These are phyloP conservation scores for Drechslerella dactyloides DNA, from an alignment of 2,329 filamentous ascomycete species.

Conservation along the genomic window DNA sequence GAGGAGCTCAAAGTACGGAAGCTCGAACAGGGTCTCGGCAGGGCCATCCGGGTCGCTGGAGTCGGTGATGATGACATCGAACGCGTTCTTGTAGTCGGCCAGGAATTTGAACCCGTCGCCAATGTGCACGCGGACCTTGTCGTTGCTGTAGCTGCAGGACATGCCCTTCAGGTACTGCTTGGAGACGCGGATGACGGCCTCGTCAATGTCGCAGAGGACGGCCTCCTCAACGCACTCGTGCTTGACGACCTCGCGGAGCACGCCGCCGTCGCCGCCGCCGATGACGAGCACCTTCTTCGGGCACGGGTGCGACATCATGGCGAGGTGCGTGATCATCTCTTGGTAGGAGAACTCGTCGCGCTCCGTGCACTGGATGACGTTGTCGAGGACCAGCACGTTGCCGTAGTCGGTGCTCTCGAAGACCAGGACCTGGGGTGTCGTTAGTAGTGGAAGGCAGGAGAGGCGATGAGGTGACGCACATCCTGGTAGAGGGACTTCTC, in stretches of 20 bases:
- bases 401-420: slow-evolving; percentile 98
- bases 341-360: slow-evolving; percentile 99
- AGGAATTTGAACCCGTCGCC: slow-evolving; percentile 99
- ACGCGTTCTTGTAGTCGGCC: slow-evolving; percentile 92
- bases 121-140: slow-evolving; percentile 88
- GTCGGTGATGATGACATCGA: slow-evolving; percentile 99
- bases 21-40: slow-evolving; percentile 95
- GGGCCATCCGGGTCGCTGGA: slow-evolving; percentile 96
- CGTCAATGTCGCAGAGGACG: slow-evolving; percentile 96
- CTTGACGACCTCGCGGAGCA: slow-evolving; percentile 98
- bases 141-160: slow-evolving; percentile 90
- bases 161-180: slow-evolving; percentile 97
- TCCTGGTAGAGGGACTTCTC: slow-evolving; percentile 99
- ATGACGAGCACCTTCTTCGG: slow-evolving; percentile 99
- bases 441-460: background rate
- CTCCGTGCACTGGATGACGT: slow-evolving; percentile 98
- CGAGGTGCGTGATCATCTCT: slow-evolving; percentile 99
- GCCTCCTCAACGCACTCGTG: slow-evolving; percentile 96
- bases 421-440: slow-evolving; percentile 69
- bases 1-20: slow-evolving; percentile 96
- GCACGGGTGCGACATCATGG: slow-evolving; percentile 97
- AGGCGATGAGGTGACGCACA: slow-evolving; percentile 57
- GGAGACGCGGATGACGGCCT: slow-evolving; percentile 97
- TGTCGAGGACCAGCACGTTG: slow-evolving; percentile 94
- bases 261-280: slow-evolving; percentile 94